Evolutionary conservation across 2,329 filamentous ascomycete genomes (phyloP), one percentile per base, ranked within the genome.

Genomic region (Xylogone sp.): DNA sequence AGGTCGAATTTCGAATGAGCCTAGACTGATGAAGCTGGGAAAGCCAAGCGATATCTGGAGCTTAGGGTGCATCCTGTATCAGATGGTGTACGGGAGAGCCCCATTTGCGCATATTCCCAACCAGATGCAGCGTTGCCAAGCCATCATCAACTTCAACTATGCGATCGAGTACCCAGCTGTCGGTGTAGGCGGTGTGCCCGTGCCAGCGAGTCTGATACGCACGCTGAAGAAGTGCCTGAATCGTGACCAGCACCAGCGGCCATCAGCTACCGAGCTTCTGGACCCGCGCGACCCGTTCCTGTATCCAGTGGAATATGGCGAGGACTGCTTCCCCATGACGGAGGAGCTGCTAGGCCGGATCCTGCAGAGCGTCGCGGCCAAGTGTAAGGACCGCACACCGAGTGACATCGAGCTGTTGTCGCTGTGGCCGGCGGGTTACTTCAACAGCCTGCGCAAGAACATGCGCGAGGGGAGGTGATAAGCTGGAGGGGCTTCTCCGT

Each of bases 21-120:
- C 83, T 13, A 95, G 92, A 68, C 78, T 97, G 54, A 94, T 97
- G 85, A 96, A 96, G 68, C 78, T 99, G 6, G 95, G 94, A 53
- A 97, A 97, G 65, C 90, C 94, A 6, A 94, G 88, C 60, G 94
- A 99, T 68, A 86, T 99, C 18, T 99, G 94, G 94, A 93, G 88
- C 67, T 72, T 99, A 13, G 94, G 94, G 18, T 99, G 94, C 66
- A 97, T 99, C 55, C 76, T 99, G 13, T 99, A 96, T 72, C 93
- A 97, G 67, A 95, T 99, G 88, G 89, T 93, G 1, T 99, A 99
- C 66, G 94, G 94, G n/a, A 80, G 87, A n/a, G 88, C 90, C 3
- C 94, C 94, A 0, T 99, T 99, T 65, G 91, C 87, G 13, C 92
- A 97, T 66, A 95, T 99, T 60, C 76, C 83, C 53, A 94, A 93